phyloP scores from a whole-genome alignment of 116 monocot genomes.

The Iris pallida region DNA sequence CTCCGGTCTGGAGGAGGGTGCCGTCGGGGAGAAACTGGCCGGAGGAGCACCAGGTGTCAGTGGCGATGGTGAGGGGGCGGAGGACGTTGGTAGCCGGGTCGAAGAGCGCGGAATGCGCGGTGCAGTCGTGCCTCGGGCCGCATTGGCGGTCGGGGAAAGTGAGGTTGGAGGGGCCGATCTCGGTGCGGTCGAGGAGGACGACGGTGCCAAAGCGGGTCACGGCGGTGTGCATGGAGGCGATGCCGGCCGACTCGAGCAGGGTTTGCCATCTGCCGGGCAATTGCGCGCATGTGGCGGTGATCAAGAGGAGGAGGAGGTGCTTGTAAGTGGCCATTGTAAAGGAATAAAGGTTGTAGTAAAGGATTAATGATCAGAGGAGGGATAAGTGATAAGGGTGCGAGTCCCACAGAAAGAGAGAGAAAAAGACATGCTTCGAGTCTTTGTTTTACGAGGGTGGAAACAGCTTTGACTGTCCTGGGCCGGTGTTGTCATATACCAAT shows the following conservation, averaged over 20 bases:
- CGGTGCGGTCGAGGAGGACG: slow-evolving; percentile 64
- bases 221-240: slow-evolving; percentile 63
- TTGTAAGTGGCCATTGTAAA: too few relatives aligned
- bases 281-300: slow-evolving; percentile 16
- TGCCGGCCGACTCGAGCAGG: slow-evolving; percentile 49
- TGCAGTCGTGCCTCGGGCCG: too few relatives aligned
- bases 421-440: too few relatives aligned
- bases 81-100: slow-evolving; percentile 10
- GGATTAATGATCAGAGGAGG: too few relatives aligned
- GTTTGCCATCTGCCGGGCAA: slow-evolving; percentile 69
- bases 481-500: too few relatives aligned
- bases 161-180: slow-evolving; percentile 32
- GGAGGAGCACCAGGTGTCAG: slow-evolving; percentile 62
- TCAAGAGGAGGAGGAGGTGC: slow-evolving; percentile 3
- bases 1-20: slow-evolving; percentile 59
- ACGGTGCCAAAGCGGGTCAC: slow-evolving; percentile 46
- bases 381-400: too few relatives aligned
- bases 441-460: too few relatives aligned
- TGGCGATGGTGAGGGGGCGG: slow-evolving; percentile 28
- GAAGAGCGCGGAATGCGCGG: slow-evolving; percentile 39
- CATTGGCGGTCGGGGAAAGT: slow-evolving; percentile 4
- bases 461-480: too few relatives aligned
- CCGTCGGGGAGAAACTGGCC: slow-evolving; percentile 52
- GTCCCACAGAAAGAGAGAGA: too few relatives aligned
- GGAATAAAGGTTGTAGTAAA: too few relatives aligned